These are phyloP conservation scores for Paracoccidioides brasiliensis DNA, from an alignment of 2,329 filamentous ascomycete species.

Conservation along the genomic window DNA sequence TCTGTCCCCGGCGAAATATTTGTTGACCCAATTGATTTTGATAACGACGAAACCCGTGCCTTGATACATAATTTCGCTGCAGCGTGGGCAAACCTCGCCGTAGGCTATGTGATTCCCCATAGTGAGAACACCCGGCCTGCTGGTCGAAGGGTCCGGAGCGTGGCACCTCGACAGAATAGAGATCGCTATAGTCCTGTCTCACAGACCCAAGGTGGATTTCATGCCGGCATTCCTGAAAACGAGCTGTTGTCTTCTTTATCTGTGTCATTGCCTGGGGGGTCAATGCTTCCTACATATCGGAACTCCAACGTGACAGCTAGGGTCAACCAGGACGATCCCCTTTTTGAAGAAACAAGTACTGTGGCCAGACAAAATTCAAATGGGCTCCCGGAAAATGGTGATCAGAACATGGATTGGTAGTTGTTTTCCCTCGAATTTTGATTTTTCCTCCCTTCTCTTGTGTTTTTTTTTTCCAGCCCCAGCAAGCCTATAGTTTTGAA, in stretches of 20 bases:
- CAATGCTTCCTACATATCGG: neutral
- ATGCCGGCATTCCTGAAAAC: neutral
- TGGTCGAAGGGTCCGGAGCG: neutral
- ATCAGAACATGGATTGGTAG: neutral
- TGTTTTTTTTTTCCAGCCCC: neutral
- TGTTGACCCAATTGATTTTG: slow-evolving; percentile 3
- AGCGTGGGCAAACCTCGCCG: neutral
- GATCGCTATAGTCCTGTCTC: neutral
- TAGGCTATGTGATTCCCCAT: neutral
- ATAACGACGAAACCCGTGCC: neutral
- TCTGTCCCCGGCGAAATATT: neutral
- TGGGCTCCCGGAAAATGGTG: neutral
- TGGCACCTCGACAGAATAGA: neutral
- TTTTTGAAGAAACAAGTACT: neutral
- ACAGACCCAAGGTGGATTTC: neutral
- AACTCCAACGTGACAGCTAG: neutral
- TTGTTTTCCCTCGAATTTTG: neutral
- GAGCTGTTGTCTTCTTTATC: neutral
- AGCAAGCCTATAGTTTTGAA: neutral
- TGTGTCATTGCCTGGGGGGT: neutral
- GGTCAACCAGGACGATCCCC: neutral
- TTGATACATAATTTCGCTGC: neutral
- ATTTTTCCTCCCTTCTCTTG: neutral
- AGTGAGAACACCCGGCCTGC: neutral
- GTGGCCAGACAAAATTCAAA: neutral